A percentile compares a stretch with the other conserved stretches of the same genome.
Evolutionary conservation across 768 basidiomycete genomes (phyloP).

Genomic region (Hydnomerulius pinastri): DNA sequence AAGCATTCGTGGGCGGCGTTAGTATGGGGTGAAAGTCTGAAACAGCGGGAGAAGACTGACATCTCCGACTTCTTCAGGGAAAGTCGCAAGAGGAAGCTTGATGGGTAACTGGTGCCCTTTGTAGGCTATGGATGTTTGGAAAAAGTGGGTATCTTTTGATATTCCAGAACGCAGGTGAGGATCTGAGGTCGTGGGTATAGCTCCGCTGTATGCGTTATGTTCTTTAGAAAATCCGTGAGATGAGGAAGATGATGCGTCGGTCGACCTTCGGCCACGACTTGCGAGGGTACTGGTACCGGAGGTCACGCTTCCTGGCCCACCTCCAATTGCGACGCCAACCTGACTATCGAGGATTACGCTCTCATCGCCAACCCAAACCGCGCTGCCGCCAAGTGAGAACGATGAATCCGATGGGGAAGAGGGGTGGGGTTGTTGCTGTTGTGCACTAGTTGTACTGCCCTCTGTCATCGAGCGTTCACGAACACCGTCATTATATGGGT

Average conservation of each 20-base stretch:
- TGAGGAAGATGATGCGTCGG: conserved; percentile 73
- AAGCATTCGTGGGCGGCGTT: conserved; percentile 7
- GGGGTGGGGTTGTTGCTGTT: conserved; percentile 34
- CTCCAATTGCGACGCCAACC: conserved; percentile 40
- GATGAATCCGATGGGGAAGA: conserved; percentile 72
- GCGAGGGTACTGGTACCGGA: conserved; percentile 46
- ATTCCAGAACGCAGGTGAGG: conserved; percentile 47
- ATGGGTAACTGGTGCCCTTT: conserved; percentile 85
- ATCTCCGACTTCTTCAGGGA: conserved; percentile 95
- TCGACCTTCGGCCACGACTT: conserved; percentile 60
- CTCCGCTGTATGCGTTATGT: conserved; percentile 35
- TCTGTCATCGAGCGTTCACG: conserved; percentile 44
- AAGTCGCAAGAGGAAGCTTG: conserved; percentile 85
- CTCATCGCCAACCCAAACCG: conserved; percentile 85
- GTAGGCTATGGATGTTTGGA: conserved; percentile 82
- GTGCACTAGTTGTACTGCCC: conserved; percentile 35
- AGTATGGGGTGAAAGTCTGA: conserved; percentile 10
- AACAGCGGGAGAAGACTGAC: conserved; percentile 48
- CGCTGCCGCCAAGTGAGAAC: conserved; percentile 76
- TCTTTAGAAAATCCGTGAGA: conserved; percentile 54
- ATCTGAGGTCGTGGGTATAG: conserved; percentile 48
- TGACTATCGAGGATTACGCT: conserved; percentile 51
- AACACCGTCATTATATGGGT: conserved; percentile 28
- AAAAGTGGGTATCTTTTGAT: conserved; percentile 92
- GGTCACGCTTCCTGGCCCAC: conserved; percentile 45